Evolutionary conservation across 805 yeast species (phyloP), one percentile per base, ranked within the genome.

Genomic region (Metschnikowia rubicola): DNA sequence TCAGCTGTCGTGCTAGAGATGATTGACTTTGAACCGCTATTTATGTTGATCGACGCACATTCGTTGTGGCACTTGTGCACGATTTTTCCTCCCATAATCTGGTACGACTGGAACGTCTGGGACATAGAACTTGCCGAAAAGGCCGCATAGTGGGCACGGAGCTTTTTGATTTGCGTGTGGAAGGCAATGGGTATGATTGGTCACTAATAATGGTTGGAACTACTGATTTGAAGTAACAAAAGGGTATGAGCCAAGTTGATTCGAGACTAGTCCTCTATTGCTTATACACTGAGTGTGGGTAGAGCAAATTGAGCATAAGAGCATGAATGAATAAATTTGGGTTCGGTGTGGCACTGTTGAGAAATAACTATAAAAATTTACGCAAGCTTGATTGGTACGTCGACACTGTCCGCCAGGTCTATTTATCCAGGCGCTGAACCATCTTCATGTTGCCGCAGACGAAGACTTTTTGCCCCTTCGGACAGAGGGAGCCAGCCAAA

Each of bases 31-130:
- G 58, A 55, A 21, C 77, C 77, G 1, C 43, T 60, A 43, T 46
- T 34, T 12, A 56, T 87, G 12, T 74, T 87, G 35, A 57, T 94
- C 0, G 99, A 94, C 67, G 96, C 97, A 0, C 99, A 94, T 66
- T 81, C 97, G 0, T 59, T 92, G 35, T 94, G 99, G 99, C 99
- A 94, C 63, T 74, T 86, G 28, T 79, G 88, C 17, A 94, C 99
- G 0, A 82, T 91, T 2, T 64, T 88, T 59, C 98, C 98, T 0
- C 81, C 92, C 0, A 68, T 79, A 48, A 77, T 79, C 51, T 80
- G 96, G 80, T 91, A 86, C 63, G 79, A 77, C 36, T 86, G 77
- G 77, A 70, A 68, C 45, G 62, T 72, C 15, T 73, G 77, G 77
- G 77, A 73, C 43, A 48, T 72, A 34, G 77, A 73, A 49, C 46